Evolutionary conservation across 768 basidiomycete genomes (phyloP).

Genomic region (Pluteus cervinus): DNA sequence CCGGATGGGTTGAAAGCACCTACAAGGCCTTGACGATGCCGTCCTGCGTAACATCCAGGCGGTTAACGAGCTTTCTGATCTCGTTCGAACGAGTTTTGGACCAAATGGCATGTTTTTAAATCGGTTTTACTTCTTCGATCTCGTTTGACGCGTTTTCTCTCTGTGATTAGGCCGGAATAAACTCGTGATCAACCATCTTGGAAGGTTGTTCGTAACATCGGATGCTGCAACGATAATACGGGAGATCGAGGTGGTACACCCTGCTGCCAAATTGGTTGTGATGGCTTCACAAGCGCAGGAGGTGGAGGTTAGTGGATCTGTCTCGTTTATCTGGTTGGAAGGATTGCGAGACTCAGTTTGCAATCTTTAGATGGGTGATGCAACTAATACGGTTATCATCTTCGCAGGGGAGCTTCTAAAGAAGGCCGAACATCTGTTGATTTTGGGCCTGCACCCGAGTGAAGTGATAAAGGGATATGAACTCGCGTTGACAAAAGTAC

Average conservation of each 20-base stretch:
- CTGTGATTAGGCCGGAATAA: constrained; percentile 79
- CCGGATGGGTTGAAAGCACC: constrained; percentile 34
- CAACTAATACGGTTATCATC: constrained; percentile 93
- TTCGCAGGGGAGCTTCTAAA: constrained; percentile 93
- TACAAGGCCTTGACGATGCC: constrained; percentile 94
- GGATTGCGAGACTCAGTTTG: constrained; percentile 4
- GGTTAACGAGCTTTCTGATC: constrained; percentile 90
- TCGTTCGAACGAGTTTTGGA: constrained; percentile 94
- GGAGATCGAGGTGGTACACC: constrained; percentile 98
- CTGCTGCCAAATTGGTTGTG: constrained; percentile 97
- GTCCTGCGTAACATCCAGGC: constrained; percentile 95
- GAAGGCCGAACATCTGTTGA: constrained; percentile 83
- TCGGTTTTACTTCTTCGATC: constrained; percentile 1
- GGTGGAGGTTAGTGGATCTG: constrained; percentile 59
- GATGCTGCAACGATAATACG: constrained; percentile 98
- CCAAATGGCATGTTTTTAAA: constrained; percentile 71
- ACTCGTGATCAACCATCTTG: constrained; percentile 95
- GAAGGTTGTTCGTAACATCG: constrained; percentile 92
- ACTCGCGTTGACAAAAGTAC: constrained; percentile 76
- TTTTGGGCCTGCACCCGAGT: constrained; percentile 97
- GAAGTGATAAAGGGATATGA: constrained; percentile 96
- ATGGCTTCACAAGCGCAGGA: constrained; percentile 99
- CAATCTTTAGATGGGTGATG: constrained; percentile 81
- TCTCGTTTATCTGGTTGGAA: constrained; percentile 3
- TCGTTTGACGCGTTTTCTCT: constrained; percentile 6